Evolutionary conservation across 257 asterid species (phyloP), one percentile per base, ranked within the genome.

Genomic region (Scutellaria minor): DNA sequence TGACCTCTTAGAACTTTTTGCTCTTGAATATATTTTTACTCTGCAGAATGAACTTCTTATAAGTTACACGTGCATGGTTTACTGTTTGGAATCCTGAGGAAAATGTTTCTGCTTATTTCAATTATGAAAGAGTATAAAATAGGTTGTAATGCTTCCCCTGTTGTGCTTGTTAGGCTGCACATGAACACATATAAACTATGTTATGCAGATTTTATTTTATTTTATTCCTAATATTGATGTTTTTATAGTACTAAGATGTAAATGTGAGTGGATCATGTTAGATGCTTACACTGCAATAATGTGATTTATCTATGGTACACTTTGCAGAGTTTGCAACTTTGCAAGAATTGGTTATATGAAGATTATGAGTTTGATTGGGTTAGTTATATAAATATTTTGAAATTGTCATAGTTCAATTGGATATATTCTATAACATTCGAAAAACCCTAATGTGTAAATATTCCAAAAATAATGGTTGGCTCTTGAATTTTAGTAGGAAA

Each of bases 1-100:
- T 64, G 45, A 66, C 64, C 75, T 68, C 12, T 47, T 66, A 56
- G 50, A 24, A 10, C 6, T 57, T 75, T 72, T 59, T 53, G 78
- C 54, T 45, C 79, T 42, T 62, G 55, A 63, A 63, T 69, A 50
- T 72, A 53, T 71, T 40, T 18, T 57, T 46, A 39, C 42, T 40
- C 70, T 50, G 65, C 70, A 41, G 40, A 14, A 35, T 41, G 73
- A 52, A 39, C 24, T 54, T 62, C 55, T 64, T 39, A 1, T 15
- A 41, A 4, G 66, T 52, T 48, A 37, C 35, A 35, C 40, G 7
- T 18, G 39, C 68, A 11, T 39, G 7, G 18, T 63, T 14, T 66
- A 39, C 24, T 65, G 65, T 71, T 58, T 48, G 51, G 64, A 57
- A 64, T 54, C 53, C 20, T 63, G 55, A 40, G 59, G 20, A 52